Base-by-base conservation (phyloP, 805 yeast species). In the Lachancea quebecensis region DNA sequence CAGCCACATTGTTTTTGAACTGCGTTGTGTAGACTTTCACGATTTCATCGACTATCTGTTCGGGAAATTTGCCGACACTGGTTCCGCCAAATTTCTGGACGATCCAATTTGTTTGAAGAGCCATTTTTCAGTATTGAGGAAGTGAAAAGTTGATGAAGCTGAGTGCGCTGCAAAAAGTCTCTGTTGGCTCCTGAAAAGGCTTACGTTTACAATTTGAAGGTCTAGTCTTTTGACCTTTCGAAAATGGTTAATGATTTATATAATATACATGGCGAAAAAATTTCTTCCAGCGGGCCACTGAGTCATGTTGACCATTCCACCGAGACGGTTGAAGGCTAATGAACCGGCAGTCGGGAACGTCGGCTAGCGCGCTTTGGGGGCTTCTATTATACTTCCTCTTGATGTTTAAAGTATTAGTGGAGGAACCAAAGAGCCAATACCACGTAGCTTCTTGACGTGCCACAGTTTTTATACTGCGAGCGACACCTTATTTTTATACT, bases 71-170 rank as follows among this genome's bases (percentile, higher is more conserved):
- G 17, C 99, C 99, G 29, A 93, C 96, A 39, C 93, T 82, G 12
- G 99, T 93, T 44, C 99, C 99, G 40, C 99, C 99, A 59, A 87
- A 93, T 66, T 93, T 93, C 65, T 93, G 99, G 6, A 93, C 85
- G 2, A 85, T 65, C 90, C 91, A 83, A 14, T 77, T 77, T 14
- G 56, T 50, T 11, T 30, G 27, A 8, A 47, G 37, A 30, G 50
- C 30, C 47, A 49, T 46, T 11, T 27, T 41, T 14, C 16, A 30
- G 7, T 21, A 21, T 21, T 21, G 25, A 21, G 12, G 33, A 30
- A 30, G 33, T 8, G 33, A 30, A 30, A 30, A 5, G 5, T 30
- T 14, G 12, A 11, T 11, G 14, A 30, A 12, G 33, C 33, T 12
- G 33, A 21, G 25, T 21, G 25, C 6, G 25, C 25, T 21, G 25